These are phyloP conservation scores for Geranium brycei DNA, from an alignment of 345 rosid species.

Conservation along the genomic window DNA sequence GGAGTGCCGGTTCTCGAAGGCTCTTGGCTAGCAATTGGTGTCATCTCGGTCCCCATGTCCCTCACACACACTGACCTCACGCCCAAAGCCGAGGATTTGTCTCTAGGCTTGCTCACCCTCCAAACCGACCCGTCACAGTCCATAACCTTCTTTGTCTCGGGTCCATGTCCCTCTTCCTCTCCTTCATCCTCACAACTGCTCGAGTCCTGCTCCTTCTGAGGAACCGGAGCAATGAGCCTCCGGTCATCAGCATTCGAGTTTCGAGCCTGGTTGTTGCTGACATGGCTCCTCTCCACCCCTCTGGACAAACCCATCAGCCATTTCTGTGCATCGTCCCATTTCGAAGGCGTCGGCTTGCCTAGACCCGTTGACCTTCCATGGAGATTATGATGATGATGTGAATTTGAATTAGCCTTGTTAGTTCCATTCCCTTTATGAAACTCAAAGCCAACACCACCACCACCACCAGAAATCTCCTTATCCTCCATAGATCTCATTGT, in stretches of 20 bases:
- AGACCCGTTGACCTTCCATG: constrained; percentile 31
- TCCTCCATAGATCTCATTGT: constrained; percentile 65
- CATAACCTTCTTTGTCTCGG: constrained; percentile 51
- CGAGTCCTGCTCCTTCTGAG: constrained; percentile 54
- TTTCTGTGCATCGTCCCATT: constrained; percentile 99
- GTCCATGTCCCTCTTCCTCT: constrained; percentile 25
- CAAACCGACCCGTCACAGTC: constrained; percentile 58
- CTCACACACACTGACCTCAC: constrained; percentile 67
- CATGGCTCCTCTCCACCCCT: constrained; percentile 38
- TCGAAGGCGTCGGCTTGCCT: constrained; percentile 84
- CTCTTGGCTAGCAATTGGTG: constrained; percentile 80
- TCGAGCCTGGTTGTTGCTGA: constrained; percentile 36
- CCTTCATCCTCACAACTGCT: constrained; percentile 38
- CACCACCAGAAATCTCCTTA: constrained; percentile 33
- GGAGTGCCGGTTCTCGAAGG: constrained; percentile 89
- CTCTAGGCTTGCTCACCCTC: constrained; percentile 39
- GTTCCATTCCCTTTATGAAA: constrained; percentile 54
- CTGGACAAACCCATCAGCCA: constrained; percentile 79
- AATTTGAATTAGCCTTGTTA: constrained; percentile 22
- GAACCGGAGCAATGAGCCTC: constrained; percentile 73
- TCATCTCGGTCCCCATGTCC: constrained; percentile 98
- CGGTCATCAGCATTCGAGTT: constrained; percentile 88
- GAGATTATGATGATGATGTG: constrained; percentile 25
- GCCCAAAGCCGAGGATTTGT: constrained; percentile 25
- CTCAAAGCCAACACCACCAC: constrained; percentile 33